Evolutionary conservation across 306 rosid species (phyloP).

Genomic region (Vigna hirtella): DNA sequence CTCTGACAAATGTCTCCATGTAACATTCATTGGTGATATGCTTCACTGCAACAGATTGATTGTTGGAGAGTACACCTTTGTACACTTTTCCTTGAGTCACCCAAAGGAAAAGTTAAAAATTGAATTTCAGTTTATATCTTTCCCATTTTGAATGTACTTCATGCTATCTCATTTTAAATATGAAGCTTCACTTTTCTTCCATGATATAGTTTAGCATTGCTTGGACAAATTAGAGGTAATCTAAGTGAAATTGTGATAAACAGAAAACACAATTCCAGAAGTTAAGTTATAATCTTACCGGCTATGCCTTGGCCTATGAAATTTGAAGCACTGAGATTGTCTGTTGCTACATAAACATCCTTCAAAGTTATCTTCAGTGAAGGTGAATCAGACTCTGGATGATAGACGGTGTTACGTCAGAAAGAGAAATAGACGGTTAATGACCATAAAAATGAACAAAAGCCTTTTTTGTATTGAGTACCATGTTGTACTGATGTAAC

Average conservation of each 20-base stretch:
- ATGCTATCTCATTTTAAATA: not conserved
- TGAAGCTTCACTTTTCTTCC: no score
- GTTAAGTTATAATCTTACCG: slow-evolving; percentile 50
- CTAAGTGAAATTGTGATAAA: not conserved
- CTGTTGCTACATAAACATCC: slow-evolving; percentile 59
- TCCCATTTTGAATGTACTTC: slow-evolving; percentile 3
- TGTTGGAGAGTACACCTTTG: slow-evolving; percentile 61
- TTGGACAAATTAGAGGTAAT: not conserved
- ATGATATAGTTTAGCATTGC: not conserved
- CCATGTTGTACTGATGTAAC: slow-evolving; percentile 28
- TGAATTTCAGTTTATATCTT: not conserved
- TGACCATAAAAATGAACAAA: slow-evolving; percentile 1
- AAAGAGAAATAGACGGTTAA: not conserved
- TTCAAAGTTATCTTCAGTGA: slow-evolving; percentile 49
- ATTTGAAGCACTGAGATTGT: slow-evolving; percentile 56
- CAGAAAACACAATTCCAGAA: slow-evolving; percentile 8
- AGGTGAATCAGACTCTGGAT: slow-evolving; percentile 40
- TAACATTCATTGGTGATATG: slow-evolving; percentile 62
- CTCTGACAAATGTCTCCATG: slow-evolving; percentile 65
- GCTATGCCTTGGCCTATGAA: slow-evolving; percentile 74
- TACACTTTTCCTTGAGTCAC: slow-evolving; percentile 63
- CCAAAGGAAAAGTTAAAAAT: not conserved
- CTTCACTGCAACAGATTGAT: slow-evolving; percentile 65
- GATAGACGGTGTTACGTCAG: slow-evolving; percentile 43
- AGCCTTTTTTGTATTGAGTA: slow-evolving; percentile 24